Evolutionary conservation across 345 rosid genomes (phyloP).

Genomic region (Gossypium arboreum): DNA sequence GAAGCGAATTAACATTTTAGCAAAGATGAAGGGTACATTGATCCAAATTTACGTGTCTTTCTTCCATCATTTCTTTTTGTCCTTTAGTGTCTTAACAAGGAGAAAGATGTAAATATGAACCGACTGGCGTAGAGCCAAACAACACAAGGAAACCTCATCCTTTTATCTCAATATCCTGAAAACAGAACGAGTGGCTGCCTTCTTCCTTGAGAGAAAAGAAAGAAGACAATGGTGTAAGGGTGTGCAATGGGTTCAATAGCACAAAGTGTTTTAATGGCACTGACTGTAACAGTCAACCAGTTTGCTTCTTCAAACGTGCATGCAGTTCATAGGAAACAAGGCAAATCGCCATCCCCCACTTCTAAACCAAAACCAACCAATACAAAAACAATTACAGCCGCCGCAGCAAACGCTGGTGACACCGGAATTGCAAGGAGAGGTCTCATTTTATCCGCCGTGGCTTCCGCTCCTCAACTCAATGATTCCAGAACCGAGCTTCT

Average conservation of each 20-base stretch:
- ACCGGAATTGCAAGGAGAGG: conserved; percentile 48
- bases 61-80: neutral
- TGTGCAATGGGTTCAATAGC: conserved; percentile 45
- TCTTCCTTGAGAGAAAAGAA: neutral
- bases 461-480: conserved; percentile 43
- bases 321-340: conserved; percentile 55
- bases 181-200: conserved; percentile 21
- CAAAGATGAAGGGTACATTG: neutral
- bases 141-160: neutral
- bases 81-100: neutral
- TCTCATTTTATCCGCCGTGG: conserved; percentile 46
- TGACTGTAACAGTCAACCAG: conserved; percentile 88
- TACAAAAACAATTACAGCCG: conserved; percentile 6
- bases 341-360: conserved; percentile 19
- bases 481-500: conserved; percentile 62
- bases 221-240: conserved; percentile 21
- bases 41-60: neutral
- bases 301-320: conserved; percentile 71
- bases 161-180: neutral
- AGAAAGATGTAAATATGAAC: conserved; percentile 11
- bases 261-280: conserved; percentile 84
- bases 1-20: neutral
- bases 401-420: neutral
- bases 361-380: conserved; percentile 12
- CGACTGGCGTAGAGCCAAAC: neutral